These are phyloP conservation scores for Vicia faba DNA, from an alignment of 306 rosid species.

Conservation along the genomic window DNA sequence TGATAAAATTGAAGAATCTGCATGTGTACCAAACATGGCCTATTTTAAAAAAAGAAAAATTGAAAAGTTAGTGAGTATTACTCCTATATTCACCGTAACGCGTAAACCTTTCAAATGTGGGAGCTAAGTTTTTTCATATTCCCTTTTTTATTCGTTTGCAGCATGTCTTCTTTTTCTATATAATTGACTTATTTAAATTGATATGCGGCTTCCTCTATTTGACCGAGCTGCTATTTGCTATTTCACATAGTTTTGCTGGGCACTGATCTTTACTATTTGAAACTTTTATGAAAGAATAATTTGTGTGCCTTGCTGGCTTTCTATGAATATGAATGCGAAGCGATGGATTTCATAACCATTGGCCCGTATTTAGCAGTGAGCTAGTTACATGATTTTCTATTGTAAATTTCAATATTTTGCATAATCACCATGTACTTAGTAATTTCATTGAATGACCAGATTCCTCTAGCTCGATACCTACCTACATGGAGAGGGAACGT, in stretches of 20 bases:
- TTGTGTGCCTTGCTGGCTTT: constrained; percentile 16
- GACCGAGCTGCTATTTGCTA: no score
- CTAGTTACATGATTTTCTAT: constrained; percentile 23
- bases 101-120: no score
- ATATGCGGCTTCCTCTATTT: no score
- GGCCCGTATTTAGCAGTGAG: background rate
- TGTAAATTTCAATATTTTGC: constrained; percentile 7
- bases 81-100: no score
- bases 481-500: constrained; percentile 94
- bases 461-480: constrained; percentile 83
- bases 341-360: background rate
- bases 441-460: constrained; percentile 50
- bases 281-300: constrained; percentile 2
- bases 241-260: background rate
- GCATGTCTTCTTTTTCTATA: no score
- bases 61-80: no score
- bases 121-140: no score
- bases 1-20: no score
- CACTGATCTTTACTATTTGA: background rate
- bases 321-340: background rate
- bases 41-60: no score
- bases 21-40: no score
- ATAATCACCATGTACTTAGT: background rate
- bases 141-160: no score
- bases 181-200: no score